Evolutionary conservation across 73 alveolate genomes (phyloP).

Genomic region (Tetrahymena borealis): DNA sequence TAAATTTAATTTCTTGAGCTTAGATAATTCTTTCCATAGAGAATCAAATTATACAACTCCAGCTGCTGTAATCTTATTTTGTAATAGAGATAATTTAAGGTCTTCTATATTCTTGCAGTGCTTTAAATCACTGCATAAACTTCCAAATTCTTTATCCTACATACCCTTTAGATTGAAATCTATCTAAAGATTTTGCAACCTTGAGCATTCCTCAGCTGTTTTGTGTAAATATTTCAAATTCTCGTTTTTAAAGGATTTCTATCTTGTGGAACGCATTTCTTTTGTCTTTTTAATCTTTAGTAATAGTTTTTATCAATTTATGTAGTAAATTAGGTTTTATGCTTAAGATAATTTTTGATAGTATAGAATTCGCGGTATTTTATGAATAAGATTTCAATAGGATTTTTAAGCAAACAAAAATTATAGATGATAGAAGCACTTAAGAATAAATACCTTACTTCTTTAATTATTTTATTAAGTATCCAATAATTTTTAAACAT

Average conservation of each 20-base stretch:
- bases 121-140: background rate
- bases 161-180: background rate
- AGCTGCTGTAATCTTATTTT: background rate
- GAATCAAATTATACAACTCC: background rate
- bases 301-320: background rate
- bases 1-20: background rate
- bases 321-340: too few relatives aligned
- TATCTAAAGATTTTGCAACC: background rate
- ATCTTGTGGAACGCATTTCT: background rate
- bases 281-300: background rate
- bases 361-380: too few relatives aligned
- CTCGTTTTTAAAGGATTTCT: background rate
- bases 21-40: background rate
- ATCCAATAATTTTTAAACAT: too few relatives aligned
- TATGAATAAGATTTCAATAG: too few relatives aligned
- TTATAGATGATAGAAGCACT: too few relatives aligned
- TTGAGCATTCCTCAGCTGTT: background rate
- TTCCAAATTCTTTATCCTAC: background rate
- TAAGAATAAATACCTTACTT: too few relatives aligned
- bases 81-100: background rate
- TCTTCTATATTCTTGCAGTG: background rate
- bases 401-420: too few relatives aligned
- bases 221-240: background rate
- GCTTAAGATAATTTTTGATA: too few relatives aligned
- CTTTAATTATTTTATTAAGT: too few relatives aligned